Evolutionary conservation across 345 rosid genomes (phyloP).

Genomic region (Brassica carinata): DNA sequence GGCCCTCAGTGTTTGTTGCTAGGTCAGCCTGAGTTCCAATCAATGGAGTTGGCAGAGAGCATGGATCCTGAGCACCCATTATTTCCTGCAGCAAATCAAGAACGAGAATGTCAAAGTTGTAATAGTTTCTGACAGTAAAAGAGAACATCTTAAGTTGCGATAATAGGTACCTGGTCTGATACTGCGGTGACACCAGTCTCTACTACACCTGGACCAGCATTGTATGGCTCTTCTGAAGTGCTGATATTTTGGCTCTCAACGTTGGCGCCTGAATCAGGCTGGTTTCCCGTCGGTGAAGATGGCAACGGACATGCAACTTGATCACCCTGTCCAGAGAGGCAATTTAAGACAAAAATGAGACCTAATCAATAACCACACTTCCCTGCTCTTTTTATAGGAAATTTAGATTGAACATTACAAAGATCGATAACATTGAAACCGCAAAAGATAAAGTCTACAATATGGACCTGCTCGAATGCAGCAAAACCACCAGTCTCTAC

Average conservation of each 20-base stretch:
- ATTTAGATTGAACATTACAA: constrained; percentile 7
- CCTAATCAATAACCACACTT: constrained; percentile 23
- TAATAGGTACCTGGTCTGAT: constrained; percentile 23
- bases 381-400: constrained; percentile 3
- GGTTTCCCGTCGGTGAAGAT: constrained; percentile 28
- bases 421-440: neutral
- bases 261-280: constrained; percentile 11
- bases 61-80: constrained; percentile 26
- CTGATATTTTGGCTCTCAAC: constrained; percentile 22
- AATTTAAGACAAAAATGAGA: constrained; percentile 11
- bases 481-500: constrained; percentile 25
- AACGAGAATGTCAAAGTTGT: constrained; percentile 17
- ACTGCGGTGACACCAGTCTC: constrained; percentile 25
- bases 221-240: constrained; percentile 29
- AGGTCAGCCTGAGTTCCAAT: constrained; percentile 34
- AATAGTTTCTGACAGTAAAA: constrained; percentile 5
- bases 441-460: neutral
- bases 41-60: constrained; percentile 28
- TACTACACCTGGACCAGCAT: constrained; percentile 23
- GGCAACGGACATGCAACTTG: constrained; percentile 30
- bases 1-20: constrained; percentile 18
- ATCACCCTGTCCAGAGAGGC: constrained; percentile 29
- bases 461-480: constrained; percentile 32
- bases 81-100: constrained; percentile 6
- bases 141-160: neutral